phyloP scores from a whole-genome alignment of 2,329 filamentous ascomycete genomes.

The Penicillium sp. region DNA sequence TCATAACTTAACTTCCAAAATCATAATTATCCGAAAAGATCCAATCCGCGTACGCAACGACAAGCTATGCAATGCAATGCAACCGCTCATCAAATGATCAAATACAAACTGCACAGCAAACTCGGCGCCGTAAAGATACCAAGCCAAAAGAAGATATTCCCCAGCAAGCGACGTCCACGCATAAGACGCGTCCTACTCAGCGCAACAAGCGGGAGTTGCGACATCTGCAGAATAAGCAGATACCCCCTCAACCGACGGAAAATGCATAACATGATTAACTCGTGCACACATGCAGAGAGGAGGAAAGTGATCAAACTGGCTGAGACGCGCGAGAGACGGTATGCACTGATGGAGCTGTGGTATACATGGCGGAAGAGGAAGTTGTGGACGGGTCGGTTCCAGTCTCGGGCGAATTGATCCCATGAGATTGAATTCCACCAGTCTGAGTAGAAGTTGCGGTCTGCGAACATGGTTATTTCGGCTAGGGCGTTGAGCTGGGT shows the following conservation, averaged over 20 bases:
- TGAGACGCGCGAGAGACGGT: conserved; percentile 68
- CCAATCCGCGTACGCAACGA: too few relatives aligned
- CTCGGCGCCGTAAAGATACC: conserved; percentile 77
- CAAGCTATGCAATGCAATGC: too few relatives aligned
- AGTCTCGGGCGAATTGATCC: conserved; percentile 75
- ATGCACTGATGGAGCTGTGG: conserved; percentile 72
- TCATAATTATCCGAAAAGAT: too few relatives aligned
- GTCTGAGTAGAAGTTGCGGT: conserved; percentile 63
- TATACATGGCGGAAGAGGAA: conserved; percentile 79
- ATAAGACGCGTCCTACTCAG: conserved; percentile 65
- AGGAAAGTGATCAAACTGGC: conserved; percentile 77
- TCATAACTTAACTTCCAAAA: too few relatives aligned
- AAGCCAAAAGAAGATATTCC: conserved; percentile 76
- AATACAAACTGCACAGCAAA: conserved; percentile 56
- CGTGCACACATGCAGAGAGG: conserved; percentile 69
- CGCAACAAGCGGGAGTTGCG: conserved; percentile 69
- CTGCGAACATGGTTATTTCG: conserved; percentile 74
- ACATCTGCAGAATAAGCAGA: conserved; percentile 63
- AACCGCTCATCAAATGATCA: conserved; percentile 16
- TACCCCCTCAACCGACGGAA: conserved; percentile 52
- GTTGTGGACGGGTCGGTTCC: conserved; percentile 79
- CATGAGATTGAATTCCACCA: conserved; percentile 55
- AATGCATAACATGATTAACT: conserved; percentile 77
- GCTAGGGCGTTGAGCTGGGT: conserved; percentile 67
- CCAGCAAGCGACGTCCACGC: conserved; percentile 64